Evolutionary conservation across 331 rosid genomes (phyloP).

Genomic region (Ulmus americana): DNA sequence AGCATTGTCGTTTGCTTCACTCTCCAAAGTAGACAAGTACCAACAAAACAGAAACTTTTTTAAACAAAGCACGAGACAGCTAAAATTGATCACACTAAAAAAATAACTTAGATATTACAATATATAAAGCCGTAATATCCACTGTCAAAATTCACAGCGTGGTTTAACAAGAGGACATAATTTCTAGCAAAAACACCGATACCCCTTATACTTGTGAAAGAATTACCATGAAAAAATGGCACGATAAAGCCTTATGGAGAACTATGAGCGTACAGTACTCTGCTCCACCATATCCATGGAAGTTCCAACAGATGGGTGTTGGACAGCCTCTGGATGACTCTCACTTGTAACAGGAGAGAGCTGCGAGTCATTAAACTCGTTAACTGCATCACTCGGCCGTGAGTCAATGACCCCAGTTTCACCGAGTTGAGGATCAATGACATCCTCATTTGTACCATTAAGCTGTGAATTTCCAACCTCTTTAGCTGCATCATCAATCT

Average conservation of each 20-base stretch:
- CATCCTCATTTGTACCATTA: slow-evolving; percentile 17
- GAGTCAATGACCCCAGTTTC: slow-evolving; percentile 29
- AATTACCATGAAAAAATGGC: slow-evolving; percentile 28
- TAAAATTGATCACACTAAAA: neutral
- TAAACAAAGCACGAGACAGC: neutral
- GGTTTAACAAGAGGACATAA: neutral
- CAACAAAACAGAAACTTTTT: neutral
- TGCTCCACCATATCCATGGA: slow-evolving; percentile 55
- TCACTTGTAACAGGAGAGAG: slow-evolving; percentile 34
- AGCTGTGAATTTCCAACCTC: slow-evolving; percentile 31
- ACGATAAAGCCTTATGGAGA: slow-evolving; percentile 30
- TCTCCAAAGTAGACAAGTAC: too few relatives aligned
- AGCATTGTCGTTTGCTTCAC: neutral
- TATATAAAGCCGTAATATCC: neutral
- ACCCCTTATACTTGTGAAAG: neutral
- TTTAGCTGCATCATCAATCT: slow-evolving; percentile 22
- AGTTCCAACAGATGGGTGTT: slow-evolving; percentile 52
- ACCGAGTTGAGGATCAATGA: slow-evolving; percentile 18
- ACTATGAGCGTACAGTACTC: slow-evolving; percentile 61
- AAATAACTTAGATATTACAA: neutral
- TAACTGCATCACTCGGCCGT: slow-evolving; percentile 30
- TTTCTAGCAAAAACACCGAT: neutral
- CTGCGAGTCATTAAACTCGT: slow-evolving; percentile 28
- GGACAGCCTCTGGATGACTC: slow-evolving; percentile 40
- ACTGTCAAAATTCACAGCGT: neutral